phyloP scores from a whole-genome alignment of 1,284 basidiomycete genomes.

The Tranzscheliella williamsii region DNA sequence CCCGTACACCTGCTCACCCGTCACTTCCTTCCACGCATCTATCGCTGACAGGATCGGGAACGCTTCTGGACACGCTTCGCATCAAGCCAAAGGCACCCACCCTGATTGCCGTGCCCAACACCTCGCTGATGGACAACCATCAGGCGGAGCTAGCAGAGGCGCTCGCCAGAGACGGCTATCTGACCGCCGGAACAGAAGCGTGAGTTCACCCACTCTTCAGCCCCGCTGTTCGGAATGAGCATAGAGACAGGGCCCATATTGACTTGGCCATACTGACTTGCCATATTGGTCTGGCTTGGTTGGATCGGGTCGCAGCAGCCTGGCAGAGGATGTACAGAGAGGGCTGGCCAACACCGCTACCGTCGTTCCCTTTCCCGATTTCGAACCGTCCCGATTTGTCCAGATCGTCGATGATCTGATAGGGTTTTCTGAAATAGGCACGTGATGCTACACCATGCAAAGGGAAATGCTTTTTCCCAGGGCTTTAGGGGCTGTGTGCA shows the following conservation, averaged over 20 bases:
- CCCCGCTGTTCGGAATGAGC: too few relatives aligned
- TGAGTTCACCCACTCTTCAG: too few relatives aligned
- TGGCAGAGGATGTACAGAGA: conserved; percentile 9
- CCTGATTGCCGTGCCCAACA: conserved; percentile 86
- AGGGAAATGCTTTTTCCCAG: too few relatives aligned
- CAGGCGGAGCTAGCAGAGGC: conserved; percentile 84
- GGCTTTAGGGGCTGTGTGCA: too few relatives aligned
- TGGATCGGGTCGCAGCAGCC: too few relatives aligned
- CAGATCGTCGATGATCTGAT: conserved; percentile 21
- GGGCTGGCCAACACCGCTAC: not conserved
- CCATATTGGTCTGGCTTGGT: too few relatives aligned
- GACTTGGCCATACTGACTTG: too few relatives aligned
- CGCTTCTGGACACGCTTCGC: conserved; percentile 84
- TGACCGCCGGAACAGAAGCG: conserved; percentile 16
- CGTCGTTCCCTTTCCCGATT: conserved; percentile 30
- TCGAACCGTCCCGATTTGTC: conserved; percentile 23
- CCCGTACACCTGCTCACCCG: too few relatives aligned
- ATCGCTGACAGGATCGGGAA: conserved; percentile 82
- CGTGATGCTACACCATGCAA: too few relatives aligned
- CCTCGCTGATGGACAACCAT: conserved; percentile 86
- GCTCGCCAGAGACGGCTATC: conserved; percentile 61
- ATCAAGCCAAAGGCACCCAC: conserved; percentile 65
- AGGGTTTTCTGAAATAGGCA: conserved; percentile 1
- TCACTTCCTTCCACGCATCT: too few relatives aligned
- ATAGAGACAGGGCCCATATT: too few relatives aligned